A percentile compares a stretch with the other conserved stretches of the same genome.
Evolutionary conservation across 2,329 filamentous ascomycete species (phyloP).

Genomic region (Fusarium cyanostomum): DNA sequence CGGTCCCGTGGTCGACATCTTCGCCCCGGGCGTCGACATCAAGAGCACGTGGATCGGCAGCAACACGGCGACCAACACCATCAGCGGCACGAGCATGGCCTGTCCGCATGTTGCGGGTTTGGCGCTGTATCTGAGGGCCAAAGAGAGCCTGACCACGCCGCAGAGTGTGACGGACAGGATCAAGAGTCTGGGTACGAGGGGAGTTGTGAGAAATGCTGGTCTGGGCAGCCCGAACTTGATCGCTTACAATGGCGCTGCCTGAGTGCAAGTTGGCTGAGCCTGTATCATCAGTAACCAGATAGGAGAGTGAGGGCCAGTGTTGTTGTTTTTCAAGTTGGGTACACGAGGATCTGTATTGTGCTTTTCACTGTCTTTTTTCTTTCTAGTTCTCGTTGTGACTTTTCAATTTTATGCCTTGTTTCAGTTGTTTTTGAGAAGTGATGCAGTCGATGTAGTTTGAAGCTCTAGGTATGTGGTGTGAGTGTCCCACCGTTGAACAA

Average conservation of each 20-base stretch:
- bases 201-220: constrained; percentile 48
- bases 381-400: too few species aligned
- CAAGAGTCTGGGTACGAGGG: constrained; percentile 52
- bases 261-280: background rate
- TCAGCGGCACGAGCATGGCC: constrained; percentile 71
- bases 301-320: too few species aligned
- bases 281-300: too few species aligned
- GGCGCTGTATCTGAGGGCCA: constrained; percentile 59
- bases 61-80: constrained; percentile 53
- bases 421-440: too few species aligned
- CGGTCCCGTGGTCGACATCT: constrained; percentile 59
- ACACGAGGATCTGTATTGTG: background rate
- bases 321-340: background rate
- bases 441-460: too few species aligned
- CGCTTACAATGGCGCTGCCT: constrained; percentile 56
- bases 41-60: constrained; percentile 58
- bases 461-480: too few species aligned
- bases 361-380: background rate
- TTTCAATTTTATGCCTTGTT: too few species aligned
- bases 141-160: constrained; percentile 51
- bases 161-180: constrained; percentile 54
- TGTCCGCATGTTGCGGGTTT: constrained; percentile 69
- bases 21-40: constrained; percentile 59
- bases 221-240: constrained; percentile 55
- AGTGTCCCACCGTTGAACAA: too few species aligned